A percentile compares a stretch with the other conserved stretches of the same genome.
phyloP scores from a whole-genome alignment of 2,329 filamentous ascomycete genomes.

The Pseudocercospora pini-densiflorae region DNA sequence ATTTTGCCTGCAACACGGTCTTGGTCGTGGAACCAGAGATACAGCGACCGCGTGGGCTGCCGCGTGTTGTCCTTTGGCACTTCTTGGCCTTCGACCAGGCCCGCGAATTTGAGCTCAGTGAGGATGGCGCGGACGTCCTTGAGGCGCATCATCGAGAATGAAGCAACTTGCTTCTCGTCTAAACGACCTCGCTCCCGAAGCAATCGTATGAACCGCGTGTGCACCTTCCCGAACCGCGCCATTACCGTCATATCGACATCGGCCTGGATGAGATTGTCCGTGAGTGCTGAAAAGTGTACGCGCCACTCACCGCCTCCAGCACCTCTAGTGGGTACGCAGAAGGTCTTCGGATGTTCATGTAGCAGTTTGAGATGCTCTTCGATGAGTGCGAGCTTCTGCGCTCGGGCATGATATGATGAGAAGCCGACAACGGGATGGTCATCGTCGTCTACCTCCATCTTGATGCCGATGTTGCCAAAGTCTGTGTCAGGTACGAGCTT shows the following conservation, averaged over 20 bases:
- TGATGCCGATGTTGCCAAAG: conserved; percentile 36
- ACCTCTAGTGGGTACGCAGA: conserved; percentile 69
- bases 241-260: conserved; percentile 84
- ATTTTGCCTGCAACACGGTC: conserved; percentile 72
- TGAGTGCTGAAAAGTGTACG: conserved; percentile 77
- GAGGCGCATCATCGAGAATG: conserved; percentile 80
- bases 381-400: conserved; percentile 59
- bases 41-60: conserved; percentile 81
- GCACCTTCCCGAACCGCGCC: conserved; percentile 74
- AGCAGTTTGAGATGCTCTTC: conserved; percentile 76
- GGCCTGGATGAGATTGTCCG: conserved; percentile 70
- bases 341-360: conserved; percentile 69
- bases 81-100: conserved; percentile 90
- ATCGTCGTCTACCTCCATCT: conserved; percentile 36
- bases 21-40: conserved; percentile 88
- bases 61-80: conserved; percentile 86
- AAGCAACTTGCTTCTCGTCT: conserved; percentile 88
- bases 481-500: conserved; percentile 30
- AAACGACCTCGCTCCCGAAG: conserved; percentile 86
- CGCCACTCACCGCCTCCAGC: conserved; percentile 75
- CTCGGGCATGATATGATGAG: conserved; percentile 43
- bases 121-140: conserved; percentile 84
- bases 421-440: conserved; percentile 31
- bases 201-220: conserved; percentile 82
- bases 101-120: conserved; percentile 81